Conservation (phyloP, 140 eudicot genomes). For the Stevia rebaudiana region DNA sequence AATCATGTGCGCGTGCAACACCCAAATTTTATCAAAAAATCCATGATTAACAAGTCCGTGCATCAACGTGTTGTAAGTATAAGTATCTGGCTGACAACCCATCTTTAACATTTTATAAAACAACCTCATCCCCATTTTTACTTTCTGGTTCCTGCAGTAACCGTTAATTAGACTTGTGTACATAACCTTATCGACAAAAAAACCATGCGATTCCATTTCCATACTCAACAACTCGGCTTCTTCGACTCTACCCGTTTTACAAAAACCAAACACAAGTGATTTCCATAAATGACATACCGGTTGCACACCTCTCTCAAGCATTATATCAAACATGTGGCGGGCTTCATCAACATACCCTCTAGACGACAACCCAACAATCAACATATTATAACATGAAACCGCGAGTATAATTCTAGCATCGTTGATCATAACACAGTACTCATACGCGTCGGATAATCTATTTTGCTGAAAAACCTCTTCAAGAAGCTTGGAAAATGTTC, state of each 20-base stretch:
- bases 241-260: conserved; percentile 48
- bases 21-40: conserved; percentile 42
- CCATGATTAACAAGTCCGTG: conserved; percentile 44
- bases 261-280: conserved; percentile 46
- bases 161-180: conserved; percentile 50
- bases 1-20: conserved; percentile 37
- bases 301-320: conserved; percentile 46
- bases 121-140: conserved; percentile 61
- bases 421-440: conserved; percentile 31
- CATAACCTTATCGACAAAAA: conserved; percentile 48
- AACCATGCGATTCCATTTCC: conserved; percentile 55
- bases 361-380: conserved; percentile 42
- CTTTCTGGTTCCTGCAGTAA: conserved; percentile 46
- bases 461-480: conserved; percentile 27
- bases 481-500: conserved; percentile 27
- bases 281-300: conserved; percentile 45
- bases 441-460: conserved; percentile 43
- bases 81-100: conserved; percentile 55
- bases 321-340: conserved; percentile 39
- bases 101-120: conserved; percentile 55
- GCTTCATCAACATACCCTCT: conserved; percentile 62
- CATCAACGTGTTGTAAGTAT: conserved; percentile 54
- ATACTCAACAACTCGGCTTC: conserved; percentile 52
- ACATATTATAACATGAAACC: conserved; percentile 45
- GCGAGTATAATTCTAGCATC: conserved; percentile 32